phyloP scores from a whole-genome alignment of 75 land plant genomes.

The Cunninghamia lanceolata region DNA sequence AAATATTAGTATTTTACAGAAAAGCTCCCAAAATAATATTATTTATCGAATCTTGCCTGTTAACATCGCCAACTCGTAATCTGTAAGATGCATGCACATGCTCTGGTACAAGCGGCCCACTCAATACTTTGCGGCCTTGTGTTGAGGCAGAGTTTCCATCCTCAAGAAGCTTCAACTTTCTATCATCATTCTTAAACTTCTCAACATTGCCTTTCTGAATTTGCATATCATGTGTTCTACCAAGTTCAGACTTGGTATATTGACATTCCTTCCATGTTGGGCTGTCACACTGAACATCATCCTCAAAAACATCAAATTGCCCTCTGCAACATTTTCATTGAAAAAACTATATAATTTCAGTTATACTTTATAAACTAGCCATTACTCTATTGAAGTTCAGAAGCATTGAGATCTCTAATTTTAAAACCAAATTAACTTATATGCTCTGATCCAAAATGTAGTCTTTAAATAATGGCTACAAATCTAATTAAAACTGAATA shows the following conservation, averaged over 20 bases:
- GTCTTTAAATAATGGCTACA: background rate
- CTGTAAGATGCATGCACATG: conserved; percentile 35
- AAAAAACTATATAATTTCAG: background rate
- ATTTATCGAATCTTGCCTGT: conserved; percentile 31
- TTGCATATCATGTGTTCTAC: conserved; percentile 8
- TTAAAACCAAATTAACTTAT: background rate
- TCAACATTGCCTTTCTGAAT: conserved; percentile 14
- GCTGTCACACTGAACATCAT: conserved; percentile 49
- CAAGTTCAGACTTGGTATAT: conserved; percentile 17
- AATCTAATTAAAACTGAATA: background rate
- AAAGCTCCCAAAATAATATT: background rate
- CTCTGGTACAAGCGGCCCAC: conserved; percentile 66
- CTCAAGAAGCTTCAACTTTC: conserved; percentile 23
- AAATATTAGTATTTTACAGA: background rate
- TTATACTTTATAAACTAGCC: background rate
- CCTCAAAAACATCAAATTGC: conserved; percentile 81
- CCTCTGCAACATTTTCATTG: conserved; percentile 51
- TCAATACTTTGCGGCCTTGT: conserved; percentile 32
- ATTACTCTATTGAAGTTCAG: background rate
- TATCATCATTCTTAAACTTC: conserved; percentile 12
- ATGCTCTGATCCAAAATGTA: background rate
- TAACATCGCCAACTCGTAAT: conserved; percentile 21
- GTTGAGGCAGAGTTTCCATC: conserved; percentile 17
- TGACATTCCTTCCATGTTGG: conserved; percentile 30
- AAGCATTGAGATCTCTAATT: background rate